A percentile compares a stretch with the other conserved stretches of the same genome.
Evolutionary conservation across 2,329 filamentous ascomycete genomes (phyloP).

Genomic region (Aspergillus sp.): DNA sequence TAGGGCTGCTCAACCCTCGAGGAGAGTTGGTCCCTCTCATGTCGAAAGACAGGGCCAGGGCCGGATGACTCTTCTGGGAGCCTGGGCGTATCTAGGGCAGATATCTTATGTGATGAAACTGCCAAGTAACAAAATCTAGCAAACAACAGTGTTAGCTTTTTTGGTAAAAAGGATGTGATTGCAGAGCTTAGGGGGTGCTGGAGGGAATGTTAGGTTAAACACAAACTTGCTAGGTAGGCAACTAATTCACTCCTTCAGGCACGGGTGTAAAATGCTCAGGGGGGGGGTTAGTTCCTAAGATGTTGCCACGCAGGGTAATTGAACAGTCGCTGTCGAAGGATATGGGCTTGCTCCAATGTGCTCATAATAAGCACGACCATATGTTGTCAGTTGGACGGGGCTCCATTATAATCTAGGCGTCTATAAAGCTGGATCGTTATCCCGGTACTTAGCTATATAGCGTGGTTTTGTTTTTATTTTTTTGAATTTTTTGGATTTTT

Average conservation of each 20-base stretch:
- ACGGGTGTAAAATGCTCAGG: background rate
- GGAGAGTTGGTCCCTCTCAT: constrained; percentile 30
- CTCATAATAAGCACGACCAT: background rate
- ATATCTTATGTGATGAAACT: background rate
- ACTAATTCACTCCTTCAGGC: background rate
- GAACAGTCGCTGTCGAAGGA: background rate
- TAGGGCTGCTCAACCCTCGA: constrained; percentile 36
- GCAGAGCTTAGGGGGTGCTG: background rate
- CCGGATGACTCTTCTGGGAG: background rate
- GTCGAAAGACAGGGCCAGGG: background rate
- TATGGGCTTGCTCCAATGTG: background rate
- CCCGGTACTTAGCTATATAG: too few species aligned
- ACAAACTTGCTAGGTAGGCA: background rate
- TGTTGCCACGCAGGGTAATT: background rate
- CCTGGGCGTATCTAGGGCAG: background rate
- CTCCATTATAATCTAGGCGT: background rate
- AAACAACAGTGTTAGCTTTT: background rate
- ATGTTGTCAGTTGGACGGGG: background rate
- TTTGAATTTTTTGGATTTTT: too few species aligned
- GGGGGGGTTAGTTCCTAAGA: background rate
- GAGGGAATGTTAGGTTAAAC: background rate
- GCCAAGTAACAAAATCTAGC: background rate
- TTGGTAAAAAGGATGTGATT: background rate
- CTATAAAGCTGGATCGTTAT: too few species aligned
- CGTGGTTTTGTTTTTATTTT: too few species aligned